Conservation (phyloP, 306 rosid genomes). For the Medicago truncatula region MtrunA17r5.0-ANR NC_053049.1:42983501-42984000, state of each 20-base stretch:
- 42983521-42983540: neutral
- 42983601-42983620: neutral
- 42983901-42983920: slow-evolving; percentile 54
- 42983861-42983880: slow-evolving; percentile 49
- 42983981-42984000: slow-evolving; percentile 50
- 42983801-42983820: slow-evolving; percentile 55
- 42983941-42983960: slow-evolving; percentile 57
- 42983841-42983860: slow-evolving; percentile 54
- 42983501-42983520: too few relatives aligned
- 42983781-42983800: slow-evolving; percentile 49
- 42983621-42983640: neutral
- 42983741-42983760: slow-evolving; percentile 50
- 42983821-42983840: slow-evolving; percentile 55
- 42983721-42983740: slow-evolving; percentile 48
- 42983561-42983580: neutral
- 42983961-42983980: slow-evolving; percentile 54
- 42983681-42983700: slow-evolving; percentile 60
- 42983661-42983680: slow-evolving; percentile 52
- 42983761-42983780: slow-evolving; percentile 50
- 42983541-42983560: too few relatives aligned
- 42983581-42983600: too few relatives aligned
- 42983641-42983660: slow-evolving; percentile 40
- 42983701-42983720: slow-evolving; percentile 50
- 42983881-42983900: slow-evolving; percentile 54
- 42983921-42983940: slow-evolving; percentile 52